Evolutionary conservation across 768 basidiomycete genomes (phyloP), one percentile per base, ranked within the genome.

Genomic region (Collybiopsis luxurians): DNA sequence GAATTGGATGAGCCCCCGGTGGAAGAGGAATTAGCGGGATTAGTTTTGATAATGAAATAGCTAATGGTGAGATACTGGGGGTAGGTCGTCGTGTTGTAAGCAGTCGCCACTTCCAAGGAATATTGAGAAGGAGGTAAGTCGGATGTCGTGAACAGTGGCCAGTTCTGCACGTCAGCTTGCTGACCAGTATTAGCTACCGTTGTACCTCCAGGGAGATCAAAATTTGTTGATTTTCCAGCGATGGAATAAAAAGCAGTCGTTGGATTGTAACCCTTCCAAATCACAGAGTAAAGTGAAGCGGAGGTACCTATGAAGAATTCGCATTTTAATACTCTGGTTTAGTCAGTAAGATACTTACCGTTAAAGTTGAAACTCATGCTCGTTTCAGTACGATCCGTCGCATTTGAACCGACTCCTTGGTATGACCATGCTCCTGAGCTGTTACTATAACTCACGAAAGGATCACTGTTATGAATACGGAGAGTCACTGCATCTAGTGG

Each of bases 371-470:
- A 27, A n/a, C 31, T 30, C 40, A 54, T 44, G 40, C 42, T 54
- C 1, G 53, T 30, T 30, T 23, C 53, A 43, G 42, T 30, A 7
- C 27, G 27, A 40, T 42, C 53, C 6, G 53, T 54, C 15, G 40
- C 27, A 24, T 54, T 54, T 4, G 53, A 28, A 15, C 34, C 27
- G 12, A 31, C 19, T 9, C 42, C 53, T 34, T 54, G 53, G 19
- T n/a, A 54, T 28, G 42, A 54, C 53, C 53, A 54, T 31, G 19
- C 53, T n/a, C 53, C 53, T 15, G 40, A 43, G 12, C 53, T 54
- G 27, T 54, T 54, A 19, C 39, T 43, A 27, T 54, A 54, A 12
- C 9, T 31, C n/a, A 54, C n/a, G 13, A 40, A 54, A 26, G 53
- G 53, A 26, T 54, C 53, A 19, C 53, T 54, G n/a, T 45, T 54